Percentiles rank a stretch among this genome's conserved stretches.
Evolutionary conservation across 345 rosid genomes (phyloP).

Genomic region (Stellera chamaejasme): DNA sequence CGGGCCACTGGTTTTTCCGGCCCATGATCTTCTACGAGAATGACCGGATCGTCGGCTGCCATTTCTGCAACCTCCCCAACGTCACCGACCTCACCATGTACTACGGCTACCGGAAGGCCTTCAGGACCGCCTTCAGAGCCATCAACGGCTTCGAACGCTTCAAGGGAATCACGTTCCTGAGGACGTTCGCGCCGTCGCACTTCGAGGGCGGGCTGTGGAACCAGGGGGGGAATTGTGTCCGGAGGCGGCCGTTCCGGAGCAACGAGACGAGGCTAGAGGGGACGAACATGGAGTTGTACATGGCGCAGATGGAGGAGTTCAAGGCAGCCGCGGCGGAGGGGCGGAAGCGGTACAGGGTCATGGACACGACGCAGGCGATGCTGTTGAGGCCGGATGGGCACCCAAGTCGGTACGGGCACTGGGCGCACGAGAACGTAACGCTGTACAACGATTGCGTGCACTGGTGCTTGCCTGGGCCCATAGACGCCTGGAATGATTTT

Average conservation of each 20-base stretch:
- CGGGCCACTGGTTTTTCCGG: slow-evolving; percentile 90
- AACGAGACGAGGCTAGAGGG: slow-evolving; percentile 49
- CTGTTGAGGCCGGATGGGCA: slow-evolving; percentile 81
- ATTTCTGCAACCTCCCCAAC: slow-evolving; percentile 40
- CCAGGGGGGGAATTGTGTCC: slow-evolving; percentile 66
- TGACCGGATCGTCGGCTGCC: slow-evolving; percentile 41
- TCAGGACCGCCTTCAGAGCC: slow-evolving; percentile 60
- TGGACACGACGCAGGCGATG: slow-evolving; percentile 55
- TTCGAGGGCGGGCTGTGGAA: slow-evolving; percentile 81
- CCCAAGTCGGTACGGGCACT: slow-evolving; percentile 63
- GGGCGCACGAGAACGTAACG: slow-evolving; percentile 54
- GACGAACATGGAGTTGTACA: slow-evolving; percentile 39
- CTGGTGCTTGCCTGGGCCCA: slow-evolving; percentile 93
- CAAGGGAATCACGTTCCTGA: slow-evolving; percentile 49
- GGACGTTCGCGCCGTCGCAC: slow-evolving; percentile 74
- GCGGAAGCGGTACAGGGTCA: slow-evolving; percentile 35
- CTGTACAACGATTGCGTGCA: slow-evolving; percentile 85
- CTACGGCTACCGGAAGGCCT: slow-evolving; percentile 56
- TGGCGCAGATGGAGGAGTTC: slow-evolving; percentile 71
- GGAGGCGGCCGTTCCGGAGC: slow-evolving; percentile 44
- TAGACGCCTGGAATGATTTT: slow-evolving; percentile 76
- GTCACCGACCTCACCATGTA: slow-evolving; percentile 50
- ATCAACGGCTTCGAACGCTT: slow-evolving; percentile 39
- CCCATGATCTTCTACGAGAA: slow-evolving; percentile 49
- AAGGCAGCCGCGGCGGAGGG: slow-evolving; percentile 47